Evolutionary conservation across 345 rosid species (phyloP).

Genomic region (Mangifera indica): DNA sequence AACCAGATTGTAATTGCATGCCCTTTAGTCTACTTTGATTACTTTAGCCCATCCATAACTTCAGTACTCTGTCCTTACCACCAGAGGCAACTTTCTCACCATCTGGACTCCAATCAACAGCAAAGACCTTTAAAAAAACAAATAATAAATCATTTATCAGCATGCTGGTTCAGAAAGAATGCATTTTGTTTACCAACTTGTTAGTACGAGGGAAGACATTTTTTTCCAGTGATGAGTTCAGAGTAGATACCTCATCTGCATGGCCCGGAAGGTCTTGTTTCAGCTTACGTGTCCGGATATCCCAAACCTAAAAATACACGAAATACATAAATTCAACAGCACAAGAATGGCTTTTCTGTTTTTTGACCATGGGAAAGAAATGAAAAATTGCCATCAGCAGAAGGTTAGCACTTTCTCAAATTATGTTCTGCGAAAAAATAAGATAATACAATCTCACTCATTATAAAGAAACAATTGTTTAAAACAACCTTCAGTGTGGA

Average conservation of each 20-base stretch:
- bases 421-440: too few species aligned
- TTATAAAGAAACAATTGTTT: not conserved
- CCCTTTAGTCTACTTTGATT: not conserved
- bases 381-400: too few species aligned
- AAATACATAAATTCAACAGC: conserved; percentile 11
- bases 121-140: conserved; percentile 56
- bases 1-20: not conserved
- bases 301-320: conserved; percentile 62
- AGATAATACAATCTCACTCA: not conserved
- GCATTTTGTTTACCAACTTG: conserved; percentile 5
- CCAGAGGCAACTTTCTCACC: conserved; percentile 98
- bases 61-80: conserved; percentile 85
- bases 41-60: conserved; percentile 85
- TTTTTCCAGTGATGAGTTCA: not conserved
- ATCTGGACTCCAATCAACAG: conserved; percentile 99
- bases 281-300: conserved; percentile 65
- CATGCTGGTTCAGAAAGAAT: not conserved
- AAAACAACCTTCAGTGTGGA: conserved; percentile 80
- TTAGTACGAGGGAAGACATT: not conserved
- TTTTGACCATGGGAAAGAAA: not conserved
- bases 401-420: too few species aligned
- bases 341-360: not conserved
- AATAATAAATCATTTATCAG: conserved; percentile 10
- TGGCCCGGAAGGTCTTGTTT: conserved; percentile 98
- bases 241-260: conserved; percentile 72